Conservation (phyloP, 2,329 filamentous ascomycete species). For the Esteya vermicola region DNA sequence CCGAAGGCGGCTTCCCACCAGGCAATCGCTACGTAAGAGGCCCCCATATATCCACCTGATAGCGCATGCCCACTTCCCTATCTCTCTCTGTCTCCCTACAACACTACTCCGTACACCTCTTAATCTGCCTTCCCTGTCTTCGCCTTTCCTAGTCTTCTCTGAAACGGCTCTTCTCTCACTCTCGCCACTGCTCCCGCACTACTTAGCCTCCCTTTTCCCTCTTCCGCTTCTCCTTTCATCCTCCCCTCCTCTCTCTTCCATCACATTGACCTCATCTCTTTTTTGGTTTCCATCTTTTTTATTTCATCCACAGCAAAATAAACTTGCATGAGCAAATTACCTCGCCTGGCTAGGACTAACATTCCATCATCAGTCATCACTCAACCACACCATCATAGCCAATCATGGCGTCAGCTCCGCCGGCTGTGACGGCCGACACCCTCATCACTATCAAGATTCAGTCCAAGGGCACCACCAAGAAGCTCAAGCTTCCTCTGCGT, state of each 20-base stretch:
- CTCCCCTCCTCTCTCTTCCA: neutral
- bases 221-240: neutral
- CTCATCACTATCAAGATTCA: conserved; percentile 76
- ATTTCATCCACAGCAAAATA: no score
- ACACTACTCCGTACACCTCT: no score
- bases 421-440: conserved; percentile 41
- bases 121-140: neutral
- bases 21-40: no score
- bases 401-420: conserved; percentile 19
- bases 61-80: no score
- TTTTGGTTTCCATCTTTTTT: neutral
- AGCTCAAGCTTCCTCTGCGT: conserved; percentile 79
- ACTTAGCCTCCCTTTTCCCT: neutral
- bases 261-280: neutral
- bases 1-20: no score
- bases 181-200: neutral
- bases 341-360: no score
- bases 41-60: no score
- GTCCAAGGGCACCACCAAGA: conserved; percentile 59
- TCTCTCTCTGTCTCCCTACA: no score
- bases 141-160: neutral
- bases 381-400: neutral
- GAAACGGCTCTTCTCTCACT: neutral
- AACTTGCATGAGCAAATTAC: no score
- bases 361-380: no score